Evolutionary conservation across 2,329 filamentous ascomycete genomes (phyloP).

Genomic region (Fusarium foetens): DNA sequence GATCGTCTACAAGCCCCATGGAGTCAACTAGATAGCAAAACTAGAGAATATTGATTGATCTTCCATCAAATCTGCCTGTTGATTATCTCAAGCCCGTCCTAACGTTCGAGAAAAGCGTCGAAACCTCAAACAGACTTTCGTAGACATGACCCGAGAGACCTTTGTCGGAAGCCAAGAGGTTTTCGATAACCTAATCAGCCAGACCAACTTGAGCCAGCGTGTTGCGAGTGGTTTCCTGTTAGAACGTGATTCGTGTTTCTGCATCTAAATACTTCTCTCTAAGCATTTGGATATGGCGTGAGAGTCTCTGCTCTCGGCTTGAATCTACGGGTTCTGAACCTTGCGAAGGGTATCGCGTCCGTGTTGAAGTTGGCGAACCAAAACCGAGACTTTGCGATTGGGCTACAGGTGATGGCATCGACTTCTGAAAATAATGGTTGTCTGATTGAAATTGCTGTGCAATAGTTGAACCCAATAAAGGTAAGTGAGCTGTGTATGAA

Average conservation of each 20-base stretch:
- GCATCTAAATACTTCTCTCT: neutral
- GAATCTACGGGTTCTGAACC: neutral
- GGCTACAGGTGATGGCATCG: neutral
- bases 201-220: neutral
- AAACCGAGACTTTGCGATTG: neutral
- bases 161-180: neutral
- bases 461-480: neutral
- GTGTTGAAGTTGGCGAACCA: neutral
- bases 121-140: neutral
- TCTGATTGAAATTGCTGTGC: neutral
- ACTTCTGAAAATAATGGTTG: neutral
- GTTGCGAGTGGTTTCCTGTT: neutral
- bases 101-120: neutral
- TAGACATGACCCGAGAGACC: neutral
- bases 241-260: neutral
- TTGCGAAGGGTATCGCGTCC: neutral
- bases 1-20: neutral
- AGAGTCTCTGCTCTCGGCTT: neutral
- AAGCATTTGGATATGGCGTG: neutral
- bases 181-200: neutral
- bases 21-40: neutral
- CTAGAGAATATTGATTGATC: fast-evolving
- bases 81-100: neutral
- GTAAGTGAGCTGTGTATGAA: neutral
- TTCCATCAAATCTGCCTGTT: neutral